These are phyloP conservation scores for Pisolithus marmoratus DNA, from an alignment of 768 basidiomycete species.

Conservation along the genomic window DNA sequence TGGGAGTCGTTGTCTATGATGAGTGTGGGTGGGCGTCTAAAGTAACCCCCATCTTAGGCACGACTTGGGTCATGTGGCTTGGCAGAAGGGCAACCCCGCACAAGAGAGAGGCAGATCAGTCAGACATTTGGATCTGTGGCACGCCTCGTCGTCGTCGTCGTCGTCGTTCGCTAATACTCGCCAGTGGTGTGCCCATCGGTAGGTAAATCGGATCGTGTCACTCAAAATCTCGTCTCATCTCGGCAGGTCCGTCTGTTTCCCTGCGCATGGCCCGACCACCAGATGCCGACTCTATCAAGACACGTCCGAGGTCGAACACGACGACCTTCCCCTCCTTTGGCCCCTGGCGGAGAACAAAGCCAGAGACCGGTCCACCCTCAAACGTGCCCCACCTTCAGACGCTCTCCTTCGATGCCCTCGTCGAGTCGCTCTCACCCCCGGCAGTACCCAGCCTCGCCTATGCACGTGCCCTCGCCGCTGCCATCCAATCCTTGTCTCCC, in stretches of 20 bases:
- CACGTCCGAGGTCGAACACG: conserved; percentile 39
- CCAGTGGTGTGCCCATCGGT: too few species aligned
- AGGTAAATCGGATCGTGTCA: too few species aligned
- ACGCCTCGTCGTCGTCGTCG: too few species aligned
- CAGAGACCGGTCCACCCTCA: conserved; percentile 24
- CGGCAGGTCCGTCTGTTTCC: not conserved
- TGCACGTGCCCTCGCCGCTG: conserved; percentile 53
- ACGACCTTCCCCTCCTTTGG: conserved; percentile 34
- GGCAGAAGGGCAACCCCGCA: too few species aligned
- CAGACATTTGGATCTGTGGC: too few species aligned
- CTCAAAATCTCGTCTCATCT: too few species aligned
- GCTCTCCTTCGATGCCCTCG: conserved; percentile 39
- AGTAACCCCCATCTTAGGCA: too few species aligned
- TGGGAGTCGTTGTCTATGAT: too few species aligned
- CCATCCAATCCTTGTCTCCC: conserved; percentile 48
- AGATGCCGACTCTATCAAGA: conserved; percentile 26
- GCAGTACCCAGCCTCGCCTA: conserved; percentile 61
- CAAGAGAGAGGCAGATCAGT: too few species aligned
- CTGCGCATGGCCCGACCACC: conserved; percentile 27
- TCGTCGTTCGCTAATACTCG: too few species aligned
- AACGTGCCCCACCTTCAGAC: conserved; percentile 22
- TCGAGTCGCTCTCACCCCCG: conserved; percentile 42
- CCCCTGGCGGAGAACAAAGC: conserved; percentile 33
- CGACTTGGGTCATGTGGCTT: too few species aligned
- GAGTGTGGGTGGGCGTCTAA: too few species aligned